These are phyloP conservation scores for Malassezia sp. DNA, from an alignment of 1,284 basidiomycete genomes.

Conservation along the genomic window DNA sequence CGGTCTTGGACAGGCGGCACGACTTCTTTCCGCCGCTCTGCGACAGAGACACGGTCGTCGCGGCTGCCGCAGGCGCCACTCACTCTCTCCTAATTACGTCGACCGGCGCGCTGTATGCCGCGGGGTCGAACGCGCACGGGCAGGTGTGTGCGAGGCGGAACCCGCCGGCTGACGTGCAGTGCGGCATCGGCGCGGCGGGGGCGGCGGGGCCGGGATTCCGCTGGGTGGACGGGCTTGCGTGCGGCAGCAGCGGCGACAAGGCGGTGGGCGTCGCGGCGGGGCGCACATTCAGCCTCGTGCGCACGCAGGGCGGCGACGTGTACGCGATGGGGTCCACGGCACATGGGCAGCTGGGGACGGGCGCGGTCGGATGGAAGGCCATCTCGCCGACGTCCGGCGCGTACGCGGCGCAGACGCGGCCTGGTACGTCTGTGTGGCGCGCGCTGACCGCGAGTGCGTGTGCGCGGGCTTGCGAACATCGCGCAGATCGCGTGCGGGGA, in stretches of 20 bases:
- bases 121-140: slow-evolving; percentile 70
- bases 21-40: slow-evolving; percentile 48
- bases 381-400: neutral
- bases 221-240: neutral
- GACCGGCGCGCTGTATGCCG: slow-evolving; percentile 68
- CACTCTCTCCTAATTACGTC: slow-evolving; percentile 74
- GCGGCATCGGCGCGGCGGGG: too few relatives aligned
- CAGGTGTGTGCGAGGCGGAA: slow-evolving; percentile 49
- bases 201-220: slow-evolving; percentile 22
- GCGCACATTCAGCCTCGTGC: slow-evolving; percentile 66
- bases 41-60: slow-evolving; percentile 60
- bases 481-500: slow-evolving; percentile 70
- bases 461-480: slow-evolving; percentile 52
- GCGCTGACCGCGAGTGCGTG: too few relatives aligned
- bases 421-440: neutral
- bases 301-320: slow-evolving; percentile 67
- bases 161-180: neutral
- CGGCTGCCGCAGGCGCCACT: slow-evolving; percentile 67
- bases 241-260: slow-evolving; percentile 51
- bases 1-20: slow-evolving; percentile 23
- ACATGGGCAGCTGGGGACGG: slow-evolving; percentile 82
- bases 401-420: neutral
- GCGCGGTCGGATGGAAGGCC: slow-evolving; percentile 47
- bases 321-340: slow-evolving; percentile 84
- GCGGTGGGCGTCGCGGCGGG: slow-evolving; percentile 68